Evolutionary conservation across 768 basidiomycete genomes (phyloP).

Genomic region (Pleurotus sapidus): DNA sequence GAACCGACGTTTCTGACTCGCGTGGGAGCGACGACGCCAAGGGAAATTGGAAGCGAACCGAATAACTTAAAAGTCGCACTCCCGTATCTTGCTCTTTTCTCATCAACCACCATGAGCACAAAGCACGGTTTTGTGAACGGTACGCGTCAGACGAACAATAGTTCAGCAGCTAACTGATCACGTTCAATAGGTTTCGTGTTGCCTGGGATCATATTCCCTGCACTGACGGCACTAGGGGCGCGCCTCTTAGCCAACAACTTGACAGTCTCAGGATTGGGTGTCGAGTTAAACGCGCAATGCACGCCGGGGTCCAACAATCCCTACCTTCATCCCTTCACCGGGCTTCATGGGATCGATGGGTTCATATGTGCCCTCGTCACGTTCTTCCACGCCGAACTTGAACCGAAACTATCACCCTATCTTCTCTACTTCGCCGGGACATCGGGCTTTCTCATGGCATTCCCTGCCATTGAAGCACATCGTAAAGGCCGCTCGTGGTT

Average conservation of each 20-base stretch:
- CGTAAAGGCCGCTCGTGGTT: conserved; percentile 30
- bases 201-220: conserved; percentile 36
- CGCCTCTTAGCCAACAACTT: conserved; percentile 34
- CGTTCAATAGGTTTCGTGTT: conserved; percentile 13
- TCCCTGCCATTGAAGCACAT: conserved; percentile 43
- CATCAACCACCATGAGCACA: not conserved
- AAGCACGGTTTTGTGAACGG: conserved; percentile 3
- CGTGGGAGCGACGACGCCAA: too few relatives aligned
- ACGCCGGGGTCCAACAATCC: conserved; percentile 16
- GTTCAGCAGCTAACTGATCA: too few relatives aligned
- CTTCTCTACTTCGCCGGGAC: conserved; percentile 35
- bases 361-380: conserved; percentile 40
- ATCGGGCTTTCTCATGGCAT: conserved; percentile 31
- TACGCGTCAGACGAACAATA: not conserved
- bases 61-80: too few relatives aligned
- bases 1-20: too few relatives aligned
- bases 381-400: conserved; percentile 45
- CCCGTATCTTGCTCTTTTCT: too few relatives aligned
- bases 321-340: conserved; percentile 39
- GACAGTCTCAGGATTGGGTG: conserved; percentile 22
- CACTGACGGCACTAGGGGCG: conserved; percentile 30
- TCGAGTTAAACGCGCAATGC: conserved; percentile 32
- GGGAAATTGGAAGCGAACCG: too few relatives aligned
- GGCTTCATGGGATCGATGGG: conserved; percentile 29
- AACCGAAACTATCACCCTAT: conserved; percentile 23